Percentiles rank a stretch among this genome's conserved stretches.
Evolutionary conservation across 371 early-diverging fungal genomes (phyloP).

Genomic region (Blakeslea trispora): DNA sequence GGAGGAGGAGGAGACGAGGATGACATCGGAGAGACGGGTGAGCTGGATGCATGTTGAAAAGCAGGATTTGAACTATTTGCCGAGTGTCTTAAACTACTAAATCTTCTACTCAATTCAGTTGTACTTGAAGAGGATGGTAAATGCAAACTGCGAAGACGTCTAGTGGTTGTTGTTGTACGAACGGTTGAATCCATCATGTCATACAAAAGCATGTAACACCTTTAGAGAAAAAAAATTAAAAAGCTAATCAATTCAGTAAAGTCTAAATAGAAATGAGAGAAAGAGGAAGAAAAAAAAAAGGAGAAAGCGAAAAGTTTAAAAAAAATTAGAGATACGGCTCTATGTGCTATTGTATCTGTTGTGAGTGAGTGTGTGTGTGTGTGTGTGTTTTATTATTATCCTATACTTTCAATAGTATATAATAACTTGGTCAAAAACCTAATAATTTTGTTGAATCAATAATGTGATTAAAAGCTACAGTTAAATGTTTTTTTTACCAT

Average conservation of each 20-base stretch:
- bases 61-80: background rate
- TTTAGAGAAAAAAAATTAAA: too few species aligned
- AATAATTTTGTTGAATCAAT: constrained; percentile 1
- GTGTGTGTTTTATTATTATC: too few species aligned
- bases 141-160: constrained; percentile 24
- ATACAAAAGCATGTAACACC: constrained; percentile 9
- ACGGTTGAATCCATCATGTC: constrained; percentile 7
- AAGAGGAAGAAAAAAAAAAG: constrained; percentile 1
- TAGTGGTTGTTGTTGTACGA: constrained; percentile 8
- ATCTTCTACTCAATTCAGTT: constrained; percentile 17
- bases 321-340: background rate
- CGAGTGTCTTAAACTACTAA: constrained; percentile 20
- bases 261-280: too few species aligned
- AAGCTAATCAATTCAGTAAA: too few species aligned
- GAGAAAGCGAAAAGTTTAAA: background rate
- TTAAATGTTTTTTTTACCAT: too few species aligned
- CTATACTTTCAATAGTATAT: too few species aligned
- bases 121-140: constrained; percentile 16
- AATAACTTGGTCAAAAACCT: background rate
- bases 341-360: constrained; percentile 3
- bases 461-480: too few species aligned
- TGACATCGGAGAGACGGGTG: background rate
- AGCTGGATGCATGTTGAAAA: background rate
- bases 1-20: background rate
- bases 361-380: too few species aligned